phyloP scores from a whole-genome alignment of 2,329 filamentous ascomycete genomes.

The Thielaviopsis punctulata region DNA sequence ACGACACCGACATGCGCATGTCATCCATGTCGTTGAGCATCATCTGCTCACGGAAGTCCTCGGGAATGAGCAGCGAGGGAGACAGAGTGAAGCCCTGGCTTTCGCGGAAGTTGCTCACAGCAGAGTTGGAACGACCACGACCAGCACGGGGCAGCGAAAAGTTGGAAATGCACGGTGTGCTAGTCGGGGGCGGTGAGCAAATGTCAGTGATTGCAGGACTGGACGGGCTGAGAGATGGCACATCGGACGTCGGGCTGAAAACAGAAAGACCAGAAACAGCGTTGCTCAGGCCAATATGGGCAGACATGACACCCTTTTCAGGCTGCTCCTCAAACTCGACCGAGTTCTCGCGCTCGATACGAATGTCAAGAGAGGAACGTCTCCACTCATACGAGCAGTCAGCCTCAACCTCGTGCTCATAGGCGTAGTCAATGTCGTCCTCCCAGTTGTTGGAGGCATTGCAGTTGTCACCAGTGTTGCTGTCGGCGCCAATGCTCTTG shows the following conservation, averaged over 20 bases:
- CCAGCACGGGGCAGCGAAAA: constrained; percentile 32
- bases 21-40: constrained; percentile 13
- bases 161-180: constrained; percentile 24
- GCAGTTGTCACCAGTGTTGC: constrained; percentile 19
- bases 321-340: constrained; percentile 2
- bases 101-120: constrained; percentile 36
- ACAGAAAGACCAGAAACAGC: constrained; percentile 5
- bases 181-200: constrained; percentile 30
- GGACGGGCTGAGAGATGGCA: constrained; percentile 32
- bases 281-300: constrained; percentile 13
- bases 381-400: constrained; percentile 52
- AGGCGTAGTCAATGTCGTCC: constrained; percentile 53
- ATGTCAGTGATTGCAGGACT: constrained; percentile 24
- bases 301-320: constrained; percentile 17
- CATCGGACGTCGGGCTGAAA: constrained; percentile 19
- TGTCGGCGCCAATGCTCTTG: constrained; percentile 15
- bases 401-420: constrained; percentile 50
- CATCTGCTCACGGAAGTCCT: constrained; percentile 28
- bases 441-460: constrained; percentile 39
- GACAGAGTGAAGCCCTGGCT: constrained; percentile 42
- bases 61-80: constrained; percentile 43
- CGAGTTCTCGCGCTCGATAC: constrained; percentile 13
- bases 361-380: constrained; percentile 33
- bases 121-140: constrained; percentile 27
- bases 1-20: constrained; percentile 8